Evolutionary conservation across 2,329 filamentous ascomycete genomes (phyloP), one percentile per base, ranked within the genome.

Genomic region (Botrytis galanthina): DNA sequence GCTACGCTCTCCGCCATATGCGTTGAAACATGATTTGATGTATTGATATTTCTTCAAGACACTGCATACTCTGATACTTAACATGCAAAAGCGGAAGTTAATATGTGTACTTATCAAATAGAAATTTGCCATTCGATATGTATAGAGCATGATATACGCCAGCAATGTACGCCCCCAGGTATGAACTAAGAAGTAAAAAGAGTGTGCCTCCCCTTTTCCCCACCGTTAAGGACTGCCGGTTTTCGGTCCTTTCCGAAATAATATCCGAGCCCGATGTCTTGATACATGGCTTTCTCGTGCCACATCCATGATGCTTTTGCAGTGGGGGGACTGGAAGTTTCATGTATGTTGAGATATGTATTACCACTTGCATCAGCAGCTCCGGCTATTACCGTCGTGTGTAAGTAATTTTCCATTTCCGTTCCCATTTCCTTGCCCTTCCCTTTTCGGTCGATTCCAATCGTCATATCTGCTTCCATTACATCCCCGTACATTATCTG

Each of bases 231-330:
- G 10, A 1, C 18, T 42, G 16, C 10, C 29, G 10, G n/a, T 32
- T 42, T 37, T 32, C 63, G 42, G 9, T 73, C 54, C 9, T 69
- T 61, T 54, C 78, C 78, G 64, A 80, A 80, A 72, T 80, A 76
- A 60, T 75, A 79, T 3, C 78, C 79, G 37, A 76, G 63, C 20
- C 71, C 71, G 48, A 79, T 79, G 42, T 76, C 77, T 60, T 59
- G 73, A 71, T 80, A 79, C 79, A 80, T 80, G 16, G 79, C 77
- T 14, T 54, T 74, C 61, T 79, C 79, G 35, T 61, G 74, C 74
- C 77, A 76, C 7, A 74, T 75, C 78, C 78, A 80, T 4, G 29
- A 66, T 72, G 37, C 29, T 18, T 37, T 44, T 57, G 51, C 51
- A 32, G 57, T 6, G 20, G 42, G 54, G 6, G 35, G 2, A 20